phyloP scores from a whole-genome alignment of 768 basidiomycete species.

The Leccinellum albellum region DNA sequence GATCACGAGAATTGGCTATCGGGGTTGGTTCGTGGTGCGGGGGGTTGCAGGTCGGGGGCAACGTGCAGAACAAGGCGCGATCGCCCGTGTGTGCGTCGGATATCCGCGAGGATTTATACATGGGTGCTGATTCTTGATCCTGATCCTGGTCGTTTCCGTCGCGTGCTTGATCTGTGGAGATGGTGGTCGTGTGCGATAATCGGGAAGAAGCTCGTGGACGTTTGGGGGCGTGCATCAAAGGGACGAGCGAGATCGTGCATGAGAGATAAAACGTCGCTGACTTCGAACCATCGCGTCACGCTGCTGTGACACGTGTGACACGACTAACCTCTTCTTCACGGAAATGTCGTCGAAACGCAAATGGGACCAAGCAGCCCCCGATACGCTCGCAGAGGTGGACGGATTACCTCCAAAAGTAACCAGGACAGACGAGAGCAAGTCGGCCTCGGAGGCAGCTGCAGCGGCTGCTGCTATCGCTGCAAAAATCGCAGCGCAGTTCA shows the following conservation, averaged over 20 bases:
- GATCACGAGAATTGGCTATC: constrained; percentile 62
- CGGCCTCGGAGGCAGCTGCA: constrained; percentile 58
- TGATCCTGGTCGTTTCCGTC: not conserved
- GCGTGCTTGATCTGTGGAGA: not conserved
- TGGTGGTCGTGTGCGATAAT: constrained; percentile 28
- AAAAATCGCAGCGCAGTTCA: constrained; percentile 89
- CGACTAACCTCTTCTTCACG: not conserved
- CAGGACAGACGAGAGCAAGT: constrained; percentile 48
- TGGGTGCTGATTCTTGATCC: constrained; percentile 23
- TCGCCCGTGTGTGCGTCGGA: constrained; percentile 20
- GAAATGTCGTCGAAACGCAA: constrained; percentile 72
- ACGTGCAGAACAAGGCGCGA: constrained; percentile 59
- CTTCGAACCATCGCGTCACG: constrained; percentile 18
- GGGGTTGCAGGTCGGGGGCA: constrained; percentile 79
- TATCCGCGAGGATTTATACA: constrained; percentile 33
- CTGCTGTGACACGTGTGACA: constrained; percentile 12
- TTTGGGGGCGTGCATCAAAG: constrained; percentile 28
- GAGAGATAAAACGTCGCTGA: constrained; percentile 10
- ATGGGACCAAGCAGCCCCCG: constrained; percentile 69
- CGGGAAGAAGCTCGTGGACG: constrained; percentile 29
- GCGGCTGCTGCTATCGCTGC: constrained; percentile 87
- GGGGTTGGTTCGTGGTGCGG: constrained; percentile 53
- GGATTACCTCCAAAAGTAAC: constrained; percentile 40
- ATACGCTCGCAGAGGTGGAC: constrained; percentile 38
- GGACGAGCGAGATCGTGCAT: not conserved